A percentile compares a stretch with the other conserved stretches of the same genome.
Evolutionary conservation across 371 early-diverging fungal genomes (phyloP).

Genomic region (Saksenaea oblongispora): DNA sequence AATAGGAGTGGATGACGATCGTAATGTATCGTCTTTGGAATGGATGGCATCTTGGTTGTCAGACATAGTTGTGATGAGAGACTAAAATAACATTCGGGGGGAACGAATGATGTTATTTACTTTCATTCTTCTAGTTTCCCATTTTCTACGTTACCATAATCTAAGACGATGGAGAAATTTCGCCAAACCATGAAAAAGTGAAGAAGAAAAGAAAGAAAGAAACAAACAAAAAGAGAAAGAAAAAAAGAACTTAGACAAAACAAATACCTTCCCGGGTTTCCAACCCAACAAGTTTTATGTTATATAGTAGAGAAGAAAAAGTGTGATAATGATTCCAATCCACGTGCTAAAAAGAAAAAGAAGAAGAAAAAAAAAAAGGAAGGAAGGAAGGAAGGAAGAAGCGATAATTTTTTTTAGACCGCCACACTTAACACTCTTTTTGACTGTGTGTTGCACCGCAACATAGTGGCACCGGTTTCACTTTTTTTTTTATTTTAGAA

Average conservation of each 20-base stretch:
- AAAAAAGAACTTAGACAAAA: background rate
- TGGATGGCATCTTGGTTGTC: background rate
- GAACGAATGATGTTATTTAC: background rate
- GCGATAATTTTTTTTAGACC: background rate
- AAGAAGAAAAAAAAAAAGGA: background rate
- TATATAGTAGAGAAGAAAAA: too few relatives aligned
- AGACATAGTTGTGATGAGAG: background rate
- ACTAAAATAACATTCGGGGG: background rate
- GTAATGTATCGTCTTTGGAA: background rate
- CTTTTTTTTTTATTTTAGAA: too few relatives aligned
- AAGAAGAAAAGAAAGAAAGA: background rate
- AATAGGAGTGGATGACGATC: background rate
- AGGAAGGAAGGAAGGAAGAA: background rate
- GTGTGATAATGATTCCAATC: too few relatives aligned
- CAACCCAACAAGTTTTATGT: background rate
- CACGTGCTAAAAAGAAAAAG: background rate
- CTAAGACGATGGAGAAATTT: conserved; percentile 1
- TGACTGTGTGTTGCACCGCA: too few relatives aligned
- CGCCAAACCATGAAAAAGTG: background rate
- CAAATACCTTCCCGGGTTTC: background rate
- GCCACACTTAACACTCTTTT: too few relatives aligned
- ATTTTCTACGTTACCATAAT: conserved; percentile 5
- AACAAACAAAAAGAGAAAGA: background rate
- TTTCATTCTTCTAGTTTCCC: background rate
- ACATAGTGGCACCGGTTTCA: background rate